Base-by-base conservation (phyloP, 2,329 filamentous ascomycete genomes). In the Amauroascus niger region DNA sequence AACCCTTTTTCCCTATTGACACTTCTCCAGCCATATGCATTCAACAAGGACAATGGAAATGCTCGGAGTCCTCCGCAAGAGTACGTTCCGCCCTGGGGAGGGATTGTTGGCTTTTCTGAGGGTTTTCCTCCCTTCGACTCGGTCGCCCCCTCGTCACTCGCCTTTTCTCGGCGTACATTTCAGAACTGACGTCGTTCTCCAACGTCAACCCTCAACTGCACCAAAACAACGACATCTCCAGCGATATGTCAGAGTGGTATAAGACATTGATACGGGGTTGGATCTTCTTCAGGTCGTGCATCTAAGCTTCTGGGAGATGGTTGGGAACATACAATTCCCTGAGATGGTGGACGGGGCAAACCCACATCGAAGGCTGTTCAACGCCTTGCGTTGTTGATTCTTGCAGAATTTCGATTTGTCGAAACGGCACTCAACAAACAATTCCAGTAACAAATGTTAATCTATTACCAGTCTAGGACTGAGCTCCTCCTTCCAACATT, bases 131-230 rank as follows among this genome's bases (percentile, higher is more conserved):
- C 18, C 20, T 22, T 6, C 30, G 43, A 35, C 32, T 52, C 40
- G 41, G 37, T 11, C 4, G n/a, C n/a, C 13, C 39, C 18, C 28
- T 40, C 18, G 40, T 37, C 47, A 22, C 16, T 13, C 20, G 6
- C 41, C 18, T 14, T 33, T 50, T n/a, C 30, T 39, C 53, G 35
- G 53, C 50, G 54, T 56, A 56, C 51, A 56, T 56, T 54, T 56
- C 50, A 56, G 55, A n/a, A 49, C 55, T 53, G 54, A 44, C 39
- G 39, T 50, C 54, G 32, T 41, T 37, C 46, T 39, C 22, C 46
- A 53, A 53, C 51, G 33, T 53, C 51, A 48, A 43, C 51, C 51
- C 44, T 53, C 26, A 33, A 49, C 20, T 49, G 43, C 51, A 53
- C 44, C 51, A 18, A 53, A 48, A 53, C 6, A 14, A 11, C 22